Evolutionary conservation across 1,284 basidiomycete species (phyloP).

Genomic region (Rhizoctonia solani): DNA sequence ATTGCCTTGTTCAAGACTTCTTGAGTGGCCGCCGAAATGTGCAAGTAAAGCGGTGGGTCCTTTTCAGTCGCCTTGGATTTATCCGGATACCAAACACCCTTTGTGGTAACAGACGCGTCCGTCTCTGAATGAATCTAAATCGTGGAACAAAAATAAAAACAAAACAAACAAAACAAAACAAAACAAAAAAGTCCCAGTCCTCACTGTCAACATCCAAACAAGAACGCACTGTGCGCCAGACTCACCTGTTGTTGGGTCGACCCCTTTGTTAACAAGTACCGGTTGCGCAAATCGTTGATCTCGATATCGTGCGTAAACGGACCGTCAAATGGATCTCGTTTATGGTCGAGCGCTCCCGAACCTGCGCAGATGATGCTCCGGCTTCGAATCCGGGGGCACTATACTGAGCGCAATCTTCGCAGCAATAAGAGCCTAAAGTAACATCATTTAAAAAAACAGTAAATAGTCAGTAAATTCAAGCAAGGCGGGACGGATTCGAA

Average conservation of each 20-base stretch:
- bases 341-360: constrained; percentile 49
- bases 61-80: constrained; percentile 84
- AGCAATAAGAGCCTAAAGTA: constrained; percentile 68
- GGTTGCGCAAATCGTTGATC: constrained; percentile 95
- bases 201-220: constrained; percentile 33
- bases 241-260: constrained; percentile 88
- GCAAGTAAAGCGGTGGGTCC: constrained; percentile 93
- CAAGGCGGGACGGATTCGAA: background rate
- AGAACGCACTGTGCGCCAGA: constrained; percentile 37
- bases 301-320: constrained; percentile 92
- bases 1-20: constrained; percentile 82
- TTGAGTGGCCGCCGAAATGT: constrained; percentile 83
- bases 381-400: constrained; percentile 49
- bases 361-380: constrained; percentile 16
- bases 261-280: constrained; percentile 94
- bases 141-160: background rate
- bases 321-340: constrained; percentile 70
- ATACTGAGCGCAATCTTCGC: constrained; percentile 91
- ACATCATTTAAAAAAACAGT: constrained; percentile 33
- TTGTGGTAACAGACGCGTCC: constrained; percentile 86
- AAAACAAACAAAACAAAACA: no score
- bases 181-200: no score
- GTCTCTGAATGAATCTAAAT: constrained; percentile 84
- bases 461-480: background rate
- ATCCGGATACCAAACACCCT: constrained; percentile 94